Evolutionary conservation across 441 rosid species (phyloP), one percentile per base, ranked within the genome.

Genomic region (Populus tomentosa): DNA sequence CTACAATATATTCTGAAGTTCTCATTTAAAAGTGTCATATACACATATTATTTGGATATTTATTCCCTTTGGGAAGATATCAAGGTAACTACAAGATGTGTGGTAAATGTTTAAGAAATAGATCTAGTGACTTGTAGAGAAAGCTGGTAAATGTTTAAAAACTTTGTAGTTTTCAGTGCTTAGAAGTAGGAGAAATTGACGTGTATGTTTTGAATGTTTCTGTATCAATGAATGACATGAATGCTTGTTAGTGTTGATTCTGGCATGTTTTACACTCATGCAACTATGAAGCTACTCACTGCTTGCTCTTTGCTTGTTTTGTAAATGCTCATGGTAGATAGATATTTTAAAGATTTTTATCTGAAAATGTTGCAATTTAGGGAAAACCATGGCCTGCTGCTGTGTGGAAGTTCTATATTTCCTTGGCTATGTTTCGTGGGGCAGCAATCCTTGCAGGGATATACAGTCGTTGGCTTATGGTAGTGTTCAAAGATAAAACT

Each of bases 391-490:
- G 99, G 99, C 98, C 99, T 71, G 91, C 88, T 73, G 86, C 82
- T 77, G 82, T 85, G 71, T 95, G 99, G 99, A 95, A 94, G 85
- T 94, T 95, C 91, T 90, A 95, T 76, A 70, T 92, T 65, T 91
- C 97, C 28, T 91, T 95, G 83, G 90, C 93, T 67, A 11, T 95
- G 91, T 95, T 94, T 79, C 94, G 98, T 6, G 97, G 75, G 74
- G 99, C 97, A 73, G 85, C 98, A 64, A 95, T 95, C 75, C 88
- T 46, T 85, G 87, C 91, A 0, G 98, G 98, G 69, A 75, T 96
- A 73, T 90, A 91, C 87, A 88, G 87, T 80, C 86, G 98, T 84
- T 96, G 94, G 95, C 86, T 90, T 46, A 88, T 89, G 99, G 99
- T 95, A 95, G 76, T 66, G 14, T 67, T 68, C 50, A 16, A 79